phyloP scores from a whole-genome alignment of 78 protist species.

The Polysphondylium violaceum region DNA sequence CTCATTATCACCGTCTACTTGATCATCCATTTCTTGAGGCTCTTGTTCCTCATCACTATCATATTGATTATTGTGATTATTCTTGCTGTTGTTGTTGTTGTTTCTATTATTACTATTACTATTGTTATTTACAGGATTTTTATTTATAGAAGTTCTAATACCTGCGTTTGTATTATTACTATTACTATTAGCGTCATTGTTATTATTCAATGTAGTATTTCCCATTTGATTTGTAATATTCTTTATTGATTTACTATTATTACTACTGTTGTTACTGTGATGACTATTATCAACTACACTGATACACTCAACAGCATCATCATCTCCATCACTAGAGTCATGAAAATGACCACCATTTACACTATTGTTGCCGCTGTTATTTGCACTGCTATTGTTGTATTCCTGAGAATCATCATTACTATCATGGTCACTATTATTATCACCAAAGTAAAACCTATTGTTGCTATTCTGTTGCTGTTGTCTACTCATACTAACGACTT shows the following conservation, averaged over 20 bases:
- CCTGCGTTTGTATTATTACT: not conserved
- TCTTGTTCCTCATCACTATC: not conserved
- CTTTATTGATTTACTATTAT: too few relatives aligned
- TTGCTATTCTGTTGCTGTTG: too few relatives aligned
- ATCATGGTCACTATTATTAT: too few relatives aligned
- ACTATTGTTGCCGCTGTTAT: not conserved
- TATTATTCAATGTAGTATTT: slow-evolving; percentile 7
- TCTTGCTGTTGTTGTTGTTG: slow-evolving; percentile 2
- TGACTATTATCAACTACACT: too few relatives aligned
- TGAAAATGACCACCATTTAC: too few relatives aligned
- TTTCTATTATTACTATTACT: not conserved
- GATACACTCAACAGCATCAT: too few relatives aligned
- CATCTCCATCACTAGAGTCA: too few relatives aligned
- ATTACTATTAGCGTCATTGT: not conserved
- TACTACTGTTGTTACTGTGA: too few relatives aligned
- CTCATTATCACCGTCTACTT: not conserved
- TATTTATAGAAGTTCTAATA: not conserved
- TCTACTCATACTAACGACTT: too few relatives aligned
- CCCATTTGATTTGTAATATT: slow-evolving; percentile 11
- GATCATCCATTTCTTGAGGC: not conserved
- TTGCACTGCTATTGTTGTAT: too few relatives aligned
- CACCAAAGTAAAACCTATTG: too few relatives aligned
- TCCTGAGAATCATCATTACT: too few relatives aligned
- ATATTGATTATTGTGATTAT: not conserved
- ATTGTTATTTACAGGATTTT: not conserved